Evolutionary conservation across 1,139 yeast species (phyloP), one percentile per base, ranked within the genome.

Genomic region (Blastobotrys capitulatus): DNA sequence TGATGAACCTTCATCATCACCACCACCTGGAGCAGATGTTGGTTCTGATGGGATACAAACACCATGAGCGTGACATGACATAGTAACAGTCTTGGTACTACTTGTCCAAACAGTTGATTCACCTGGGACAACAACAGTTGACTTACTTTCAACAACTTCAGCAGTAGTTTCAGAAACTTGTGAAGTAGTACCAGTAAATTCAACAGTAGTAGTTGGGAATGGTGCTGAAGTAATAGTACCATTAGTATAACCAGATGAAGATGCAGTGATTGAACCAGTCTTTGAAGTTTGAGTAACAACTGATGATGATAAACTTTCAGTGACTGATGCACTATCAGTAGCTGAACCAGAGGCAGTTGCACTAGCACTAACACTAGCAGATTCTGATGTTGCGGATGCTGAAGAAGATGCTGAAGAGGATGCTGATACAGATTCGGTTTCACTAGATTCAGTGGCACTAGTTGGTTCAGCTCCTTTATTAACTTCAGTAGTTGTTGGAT

Each of bases 141-240:
- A 6, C 7, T 12, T 4, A 3, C n/a, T 19, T 7, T 13, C 10
- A 13, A 9, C n/a, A 6, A 19, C 25, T 10, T 9, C 18, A n/a
- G 41, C 20, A 19, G 27, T 20, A 16, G 26, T 13, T 13, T 8
- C 12, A 12, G 41, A 19, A n/a, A 8, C 27, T 6, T 6, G 2
- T 10, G 22, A 54, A 44, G 57, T 44, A 27, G 46, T 38, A 38
- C 38, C 31, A 38, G 55, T 58, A 34, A 57, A 58, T 47, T 57
- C 57, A 36, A 65, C 60, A 44, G 66, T 61, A 51, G 54, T 53
- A 48, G 65, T 66, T 16, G 20, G 22, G 18, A 13, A 16, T 18
- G 22, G 22, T 2, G 38, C 22, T n/a, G 38, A 35, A 19, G 22
- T 19, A 7, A 18, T 35, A 3, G 50, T 52, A 42, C 63, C 60